phyloP scores from a whole-genome alignment of 129 eudicot species.

The Helianthus tuberosus region DNA sequence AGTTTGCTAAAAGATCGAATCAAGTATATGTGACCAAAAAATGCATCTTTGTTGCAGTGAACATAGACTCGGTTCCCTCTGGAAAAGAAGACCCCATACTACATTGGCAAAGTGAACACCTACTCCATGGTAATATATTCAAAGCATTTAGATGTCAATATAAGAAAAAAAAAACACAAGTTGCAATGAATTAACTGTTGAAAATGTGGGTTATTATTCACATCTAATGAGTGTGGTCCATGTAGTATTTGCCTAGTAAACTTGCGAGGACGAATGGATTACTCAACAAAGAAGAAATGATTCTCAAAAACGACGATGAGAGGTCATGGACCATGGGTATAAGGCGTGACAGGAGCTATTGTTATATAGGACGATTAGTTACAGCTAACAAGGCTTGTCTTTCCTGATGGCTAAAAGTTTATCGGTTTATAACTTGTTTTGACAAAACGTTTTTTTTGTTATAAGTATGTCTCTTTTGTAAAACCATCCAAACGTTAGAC shows the following conservation, averaged over 20 bases:
- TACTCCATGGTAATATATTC: conserved; percentile 6
- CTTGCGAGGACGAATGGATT: conserved; percentile 29
- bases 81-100: conserved; percentile 12
- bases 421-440: neutral
- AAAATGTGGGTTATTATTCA: no score
- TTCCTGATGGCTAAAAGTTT: neutral
- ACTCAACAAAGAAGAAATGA: conserved; percentile 11
- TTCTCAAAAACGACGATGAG: conserved; percentile 16
- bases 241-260: conserved; percentile 23
- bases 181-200: neutral
- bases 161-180: neutral
- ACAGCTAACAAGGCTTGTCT: neutral
- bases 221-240: neutral
- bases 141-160: neutral
- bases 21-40: no score
- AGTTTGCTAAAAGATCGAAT: no score
- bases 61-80: neutral
- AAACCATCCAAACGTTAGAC: neutral
- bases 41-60: neutral
- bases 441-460: neutral
- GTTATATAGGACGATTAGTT: conserved; percentile 11
- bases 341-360: neutral
- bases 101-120: conserved; percentile 9
- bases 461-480: neutral
- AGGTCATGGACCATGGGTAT: conserved; percentile 25